Evolutionary conservation across 805 yeast genomes (phyloP), one percentile per base, ranked within the genome.

Genomic region (Torulaspora quercuum): DNA sequence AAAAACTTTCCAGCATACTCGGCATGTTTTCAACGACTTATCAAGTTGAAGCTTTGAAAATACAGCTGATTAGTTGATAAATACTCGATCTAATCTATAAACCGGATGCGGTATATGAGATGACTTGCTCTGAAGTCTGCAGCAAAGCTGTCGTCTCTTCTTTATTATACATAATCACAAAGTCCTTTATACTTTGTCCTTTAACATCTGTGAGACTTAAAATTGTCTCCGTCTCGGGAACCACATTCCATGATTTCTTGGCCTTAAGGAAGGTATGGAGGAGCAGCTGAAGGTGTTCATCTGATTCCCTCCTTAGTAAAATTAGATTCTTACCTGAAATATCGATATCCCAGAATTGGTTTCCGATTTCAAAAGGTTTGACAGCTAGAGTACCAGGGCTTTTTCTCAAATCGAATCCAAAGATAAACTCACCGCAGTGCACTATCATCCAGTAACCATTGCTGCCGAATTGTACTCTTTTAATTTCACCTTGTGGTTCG

Each of bases 361-460:
- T 10, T 4, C 29, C 39, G 6, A 42, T 24, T 1, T 17, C 20
- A 17, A 47, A 20, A 3, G 53, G 48, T n/a, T 36, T 42, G 5
- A 37, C 31, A 3, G 55, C 55, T 8, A 45, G 21, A 1, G 58
- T 49, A 11, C 49, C 51, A 0, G 46, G 41, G 9, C 41, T 41
- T 33, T 54, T 50, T 31, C 64, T 51, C 23, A 59, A 33, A 39
- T 59, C 63, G 25, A 48, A 54, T 2, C 49, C 37, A 26, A 49
- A 34, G n/a, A 50, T 26, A n/a, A 24, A 12, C 7, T 24, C 38
- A 5, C 34, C 39, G 9, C 57, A 43, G 3, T 44, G 25, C 3
- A 57, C 55, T 10, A 55, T 16, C 50, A 59, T 41, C 62, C 60
- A 55, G 33, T 58, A 58, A 15, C 64, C 64, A 29, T 58, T 59